Conservation (phyloP, 2,329 filamentous ascomycete species). For the Alternaria sp. region DNA sequence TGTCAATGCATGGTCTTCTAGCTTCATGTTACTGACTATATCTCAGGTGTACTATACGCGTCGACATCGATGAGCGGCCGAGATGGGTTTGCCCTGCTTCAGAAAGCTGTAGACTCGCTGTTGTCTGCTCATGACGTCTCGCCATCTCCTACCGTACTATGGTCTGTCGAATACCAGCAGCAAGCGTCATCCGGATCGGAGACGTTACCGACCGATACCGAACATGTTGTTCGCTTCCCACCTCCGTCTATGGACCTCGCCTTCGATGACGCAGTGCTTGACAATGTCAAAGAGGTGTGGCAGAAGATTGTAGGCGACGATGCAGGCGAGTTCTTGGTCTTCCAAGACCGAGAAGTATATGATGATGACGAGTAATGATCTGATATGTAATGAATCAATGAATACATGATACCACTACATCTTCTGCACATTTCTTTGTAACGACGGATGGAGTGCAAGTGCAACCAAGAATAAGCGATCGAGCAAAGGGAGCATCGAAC, state of each 20-base stretch:
- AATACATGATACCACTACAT: background rate
- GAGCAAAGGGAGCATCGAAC: background rate
- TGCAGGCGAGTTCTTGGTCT: constrained; percentile 72
- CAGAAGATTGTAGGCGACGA: constrained; percentile 63
- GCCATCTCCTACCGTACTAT: constrained; percentile 53
- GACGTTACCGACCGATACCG: constrained; percentile 33
- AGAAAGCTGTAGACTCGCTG: constrained; percentile 52
- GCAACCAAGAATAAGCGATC: background rate
- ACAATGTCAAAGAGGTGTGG: constrained; percentile 75
- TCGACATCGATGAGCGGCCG: constrained; percentile 51
- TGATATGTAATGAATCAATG: background rate
- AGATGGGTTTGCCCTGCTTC: constrained; percentile 44
- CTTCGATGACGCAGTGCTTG: constrained; percentile 74
- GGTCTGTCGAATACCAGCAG: constrained; percentile 62
- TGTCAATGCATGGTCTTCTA: constrained; percentile 1
- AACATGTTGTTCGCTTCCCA: constrained; percentile 63
- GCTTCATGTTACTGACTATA: constrained; percentile 44
- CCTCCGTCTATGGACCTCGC: constrained; percentile 68
- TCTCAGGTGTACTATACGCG: constrained; percentile 65
- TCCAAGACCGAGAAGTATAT: constrained; percentile 76
- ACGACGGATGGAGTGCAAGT: background rate
- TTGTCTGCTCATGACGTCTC: constrained; percentile 47
- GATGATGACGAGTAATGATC: constrained; percentile 55
- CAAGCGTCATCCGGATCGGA: constrained; percentile 26
- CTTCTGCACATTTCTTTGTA: background rate